Evolutionary conservation across 768 basidiomycete species (phyloP), one percentile per base, ranked within the genome.

Genomic region (Chalciporus piperatus): DNA sequence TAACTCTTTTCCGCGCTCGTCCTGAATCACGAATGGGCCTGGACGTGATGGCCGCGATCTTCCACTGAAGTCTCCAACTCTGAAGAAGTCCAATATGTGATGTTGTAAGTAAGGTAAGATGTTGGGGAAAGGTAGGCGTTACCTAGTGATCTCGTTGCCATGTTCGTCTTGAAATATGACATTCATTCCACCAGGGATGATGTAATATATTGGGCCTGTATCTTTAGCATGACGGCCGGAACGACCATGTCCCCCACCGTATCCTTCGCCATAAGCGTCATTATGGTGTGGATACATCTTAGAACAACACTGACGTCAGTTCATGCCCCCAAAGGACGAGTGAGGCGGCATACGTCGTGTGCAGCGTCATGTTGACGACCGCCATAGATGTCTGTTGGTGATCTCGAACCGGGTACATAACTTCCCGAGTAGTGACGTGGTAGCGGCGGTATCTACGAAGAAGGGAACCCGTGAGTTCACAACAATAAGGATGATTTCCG

Each of bases 141-240:
- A 82, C 85, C 85, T 79, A 3, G 79, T 78, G 22, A 86, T 80
- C 59, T 83, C 83, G 48, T 80, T 77, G 19, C 85, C 85, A 17
- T 74, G 66, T 56, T 81, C 79, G 59, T 87, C 85, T 63, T 83
- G 76, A 58, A 89, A 87, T 41, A 87, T 76, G 6, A 87, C 81
- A 51, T 82, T 77, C 53, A 81, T 71, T 19, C 84, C 85, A 16
- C 74, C 75, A 33, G 87, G 86, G 44, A 87, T 76, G 56, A 88
- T 79, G 57, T 87, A 88, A 62, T 74, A 74, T 71, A 73, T 57
- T 65, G 80, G 54, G 55, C 58, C 55, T 7, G 35, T 6, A n/a
- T 60, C 63, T 39, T 60, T 59, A 14, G 61, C 45, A 54, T 63
- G 40, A 39, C 60, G 47, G n/a, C 39, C 12, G 11, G 53, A 7